phyloP scores from a whole-genome alignment of 164 flowering plant genomes.

The Sextonia rubra region DNA sequence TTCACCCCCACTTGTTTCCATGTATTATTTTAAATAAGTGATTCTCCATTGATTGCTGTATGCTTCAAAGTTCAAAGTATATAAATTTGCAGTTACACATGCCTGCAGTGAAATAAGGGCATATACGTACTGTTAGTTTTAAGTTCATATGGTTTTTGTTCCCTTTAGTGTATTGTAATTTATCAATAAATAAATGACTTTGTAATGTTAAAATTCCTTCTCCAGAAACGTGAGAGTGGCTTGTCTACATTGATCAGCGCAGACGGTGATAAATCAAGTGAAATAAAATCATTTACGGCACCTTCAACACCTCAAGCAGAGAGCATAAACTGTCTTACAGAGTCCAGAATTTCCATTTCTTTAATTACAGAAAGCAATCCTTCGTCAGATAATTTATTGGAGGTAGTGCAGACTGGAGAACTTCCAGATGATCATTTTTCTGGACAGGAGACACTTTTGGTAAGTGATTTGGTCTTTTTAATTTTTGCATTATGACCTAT shows the following conservation, averaged over 20 bases:
- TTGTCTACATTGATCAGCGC: conserved; percentile 42
- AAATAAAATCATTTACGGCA: conserved; percentile 62
- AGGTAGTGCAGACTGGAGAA: conserved; percentile 49
- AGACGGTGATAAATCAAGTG: conserved; percentile 84
- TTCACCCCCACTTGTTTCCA: neutral
- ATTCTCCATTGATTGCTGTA: neutral
- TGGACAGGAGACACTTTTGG: conserved; percentile 65
- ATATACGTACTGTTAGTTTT: neutral
- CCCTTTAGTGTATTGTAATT: too few relatives aligned
- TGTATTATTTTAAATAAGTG: neutral
- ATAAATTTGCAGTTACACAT: neutral
- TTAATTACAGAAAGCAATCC: conserved; percentile 53
- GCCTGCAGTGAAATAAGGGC: neutral
- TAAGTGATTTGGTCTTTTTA: conserved; percentile 28
- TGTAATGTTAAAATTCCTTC: neutral
- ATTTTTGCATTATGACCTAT: neutral
- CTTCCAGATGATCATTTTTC: conserved; percentile 42
- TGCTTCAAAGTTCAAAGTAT: neutral
- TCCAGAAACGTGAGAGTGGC: conserved; percentile 84
- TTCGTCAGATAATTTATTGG: conserved; percentile 46
- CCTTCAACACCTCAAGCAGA: conserved; percentile 95
- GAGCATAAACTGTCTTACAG: conserved; percentile 47
- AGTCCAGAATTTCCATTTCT: conserved; percentile 59
- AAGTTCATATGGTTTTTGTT: neutral
- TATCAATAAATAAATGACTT: neutral